Evolutionary conservation across 2,329 filamentous ascomycete species (phyloP), one percentile per base, ranked within the genome.

Genomic region (Pestalotiopsis sp.): DNA sequence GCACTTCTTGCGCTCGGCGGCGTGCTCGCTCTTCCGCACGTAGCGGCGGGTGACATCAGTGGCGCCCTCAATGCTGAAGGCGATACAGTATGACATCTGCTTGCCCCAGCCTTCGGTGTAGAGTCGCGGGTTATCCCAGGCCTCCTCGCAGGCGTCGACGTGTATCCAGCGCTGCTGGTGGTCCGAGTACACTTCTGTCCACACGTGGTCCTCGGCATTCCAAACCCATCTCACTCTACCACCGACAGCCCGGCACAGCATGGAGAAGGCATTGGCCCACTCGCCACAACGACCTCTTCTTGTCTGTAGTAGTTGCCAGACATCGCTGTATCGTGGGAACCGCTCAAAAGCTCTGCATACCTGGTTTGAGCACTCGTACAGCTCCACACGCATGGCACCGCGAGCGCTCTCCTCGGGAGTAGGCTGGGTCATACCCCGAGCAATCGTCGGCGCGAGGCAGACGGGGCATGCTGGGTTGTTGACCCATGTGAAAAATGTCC

Each of bases 241-340:
- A 64, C 95, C 95, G 14, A 98, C 90, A 4, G 96, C 96, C 70
- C 95, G 90, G 84, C 95, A 98, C 66, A 99, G 87, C 96, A 98
- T 98, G 82, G 92, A 95, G 83, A 99, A 99, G 86, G 95, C 98
- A 82, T 98, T 98, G 73, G 94, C 94, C 94, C 96, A 98, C 83
- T 99, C 96, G 70, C 96, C 96, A 70, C 92, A 92, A 73, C 96
- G 91, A 45, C 96, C 96, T 73, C 92, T 88, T 73, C 93, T 87
- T 36, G 94, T 97, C 80, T 98, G 92, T 58, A 99, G 84, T 70
- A 98, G 82, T 64, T 94, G 91, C 91, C 97, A 98, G 31, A 97
- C 95, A 78, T 99, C 95, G 69, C 93, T 95, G 80, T 97, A 98
- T 70, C 96, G 90, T 52, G 96, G 95, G 74, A 98, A 99, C 72